Base-by-base conservation (phyloP, 192 early-diverging fungal species). In the Coemansia sp. region DNA sequence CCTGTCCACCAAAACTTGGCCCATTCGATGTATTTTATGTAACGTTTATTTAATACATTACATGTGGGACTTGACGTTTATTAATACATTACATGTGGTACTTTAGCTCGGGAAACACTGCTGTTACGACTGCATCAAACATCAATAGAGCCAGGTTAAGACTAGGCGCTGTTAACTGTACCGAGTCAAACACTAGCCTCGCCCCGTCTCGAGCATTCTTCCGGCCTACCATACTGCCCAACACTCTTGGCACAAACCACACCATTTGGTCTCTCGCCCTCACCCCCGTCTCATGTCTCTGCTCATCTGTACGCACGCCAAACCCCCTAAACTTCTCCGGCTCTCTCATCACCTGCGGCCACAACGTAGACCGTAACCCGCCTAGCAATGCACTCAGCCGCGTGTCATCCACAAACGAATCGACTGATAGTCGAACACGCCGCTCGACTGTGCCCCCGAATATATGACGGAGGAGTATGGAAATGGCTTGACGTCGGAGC, bases 381-480 rank as follows among this genome's bases (percentile, higher is more conserved):
- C 59, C 50, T 0, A 84, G 56, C 9, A 63, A 54, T n/a, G 43
- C 22, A 1, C 67, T 60, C 8, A 83, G 48, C 25, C 49, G 65
- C 10, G 63, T 21, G 39, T 82, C 84, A 14, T 49, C 67, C n/a
- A 83, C 56, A 4, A 74, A 8, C 6, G 51, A 23, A 5, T 60
- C 47, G 0, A 82, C 35, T 7, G 52, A 21, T 21, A 84, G 72
- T 29, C 74, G 72, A 37, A 87, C 58, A 8, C 86, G 83, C 65
- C 92, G 84, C 73, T 97, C 93, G 41, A 97, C 88, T 0, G 92
- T 84, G 37, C 90, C 94, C 51, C 93, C 94, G 53, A 96, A 78
- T 2, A 97, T 83, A 43, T 94, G 91, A 29, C 96, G 91, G 43
- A 97, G 68, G 0, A 95, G 84, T 11, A 95, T 85, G 2, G 88